Conservation (phyloP, 805 yeast species). For the Lipomyces yamadae region DNA sequence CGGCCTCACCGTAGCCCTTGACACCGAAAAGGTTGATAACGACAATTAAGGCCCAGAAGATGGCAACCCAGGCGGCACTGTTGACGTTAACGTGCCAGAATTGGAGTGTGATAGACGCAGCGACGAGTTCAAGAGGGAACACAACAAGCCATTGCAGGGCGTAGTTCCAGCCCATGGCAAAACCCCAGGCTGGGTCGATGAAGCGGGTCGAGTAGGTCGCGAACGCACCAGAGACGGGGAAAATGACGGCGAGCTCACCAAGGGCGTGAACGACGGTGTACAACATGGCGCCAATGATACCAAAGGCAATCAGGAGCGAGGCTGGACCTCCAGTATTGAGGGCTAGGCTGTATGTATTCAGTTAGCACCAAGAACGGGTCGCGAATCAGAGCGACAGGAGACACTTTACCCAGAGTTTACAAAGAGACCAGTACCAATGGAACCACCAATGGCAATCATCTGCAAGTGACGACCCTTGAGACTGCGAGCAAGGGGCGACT, state of each 20-base stretch:
- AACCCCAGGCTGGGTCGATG: constrained; percentile 70
- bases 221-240: constrained; percentile 67
- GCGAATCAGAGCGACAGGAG: background rate
- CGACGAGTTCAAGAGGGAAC: constrained; percentile 68
- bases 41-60: constrained; percentile 58
- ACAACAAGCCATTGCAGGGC: constrained; percentile 67
- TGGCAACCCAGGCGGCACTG: constrained; percentile 62
- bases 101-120: constrained; percentile 61
- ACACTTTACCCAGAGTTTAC: constrained; percentile 42
- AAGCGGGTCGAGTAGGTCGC: constrained; percentile 65
- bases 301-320: constrained; percentile 56
- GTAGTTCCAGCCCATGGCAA: constrained; percentile 75
- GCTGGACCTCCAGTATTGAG: constrained; percentile 59
- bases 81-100: constrained; percentile 57
- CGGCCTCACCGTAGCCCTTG: constrained; percentile 69
- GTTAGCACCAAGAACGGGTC: background rate
- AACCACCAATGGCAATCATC: constrained; percentile 82
- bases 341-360: constrained; percentile 39
- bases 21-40: constrained; percentile 60
- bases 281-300: constrained; percentile 57
- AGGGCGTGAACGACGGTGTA: constrained; percentile 58
- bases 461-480: constrained; percentile 48
- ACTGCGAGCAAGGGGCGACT: constrained; percentile 60
- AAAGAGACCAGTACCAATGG: constrained; percentile 78
- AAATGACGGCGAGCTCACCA: constrained; percentile 69